These are phyloP conservation scores for Xylariaceae sp. DNA, from an alignment of 2,329 filamentous ascomycete species.

Conservation along the genomic window DNA sequence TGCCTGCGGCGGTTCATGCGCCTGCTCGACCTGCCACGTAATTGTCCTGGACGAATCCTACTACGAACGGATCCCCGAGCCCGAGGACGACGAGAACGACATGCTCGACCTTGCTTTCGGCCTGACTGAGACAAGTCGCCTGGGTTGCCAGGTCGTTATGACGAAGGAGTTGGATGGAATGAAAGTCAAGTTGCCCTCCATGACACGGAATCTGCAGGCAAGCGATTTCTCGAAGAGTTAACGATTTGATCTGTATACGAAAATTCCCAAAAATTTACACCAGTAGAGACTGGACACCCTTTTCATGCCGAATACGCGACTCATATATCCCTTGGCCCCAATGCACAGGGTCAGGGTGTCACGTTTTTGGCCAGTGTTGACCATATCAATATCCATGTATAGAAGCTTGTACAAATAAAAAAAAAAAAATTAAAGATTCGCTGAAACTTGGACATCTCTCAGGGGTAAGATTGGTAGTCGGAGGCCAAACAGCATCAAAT, in stretches of 20 bases:
- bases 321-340: background rate
- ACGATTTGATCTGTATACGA: background rate
- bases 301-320: background rate
- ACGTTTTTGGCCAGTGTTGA: constrained; percentile 1
- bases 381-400: constrained; percentile 1
- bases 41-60: constrained; percentile 69
- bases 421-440: constrained; percentile 13
- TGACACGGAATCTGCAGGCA: constrained; percentile 94
- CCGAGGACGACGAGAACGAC: constrained; percentile 77
- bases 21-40: constrained; percentile 89
- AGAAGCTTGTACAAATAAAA: constrained; percentile 24
- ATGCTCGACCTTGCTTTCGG: constrained; percentile 91
- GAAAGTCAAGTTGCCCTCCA: constrained; percentile 76
- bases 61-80: constrained; percentile 74
- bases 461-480: constrained; percentile 16
- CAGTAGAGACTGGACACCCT: background rate
- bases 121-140: constrained; percentile 73
- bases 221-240: constrained; percentile 65
- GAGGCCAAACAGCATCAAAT: constrained; percentile 10
- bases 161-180: constrained; percentile 82
- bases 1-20: constrained; percentile 89
- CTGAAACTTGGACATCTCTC: constrained; percentile 1
- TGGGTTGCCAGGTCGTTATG: constrained; percentile 93
- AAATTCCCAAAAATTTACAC: background rate
- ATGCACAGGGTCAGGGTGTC: background rate